phyloP scores from a whole-genome alignment of 2,329 filamentous ascomycete genomes.

The Elsinoe arachidis region DNA sequence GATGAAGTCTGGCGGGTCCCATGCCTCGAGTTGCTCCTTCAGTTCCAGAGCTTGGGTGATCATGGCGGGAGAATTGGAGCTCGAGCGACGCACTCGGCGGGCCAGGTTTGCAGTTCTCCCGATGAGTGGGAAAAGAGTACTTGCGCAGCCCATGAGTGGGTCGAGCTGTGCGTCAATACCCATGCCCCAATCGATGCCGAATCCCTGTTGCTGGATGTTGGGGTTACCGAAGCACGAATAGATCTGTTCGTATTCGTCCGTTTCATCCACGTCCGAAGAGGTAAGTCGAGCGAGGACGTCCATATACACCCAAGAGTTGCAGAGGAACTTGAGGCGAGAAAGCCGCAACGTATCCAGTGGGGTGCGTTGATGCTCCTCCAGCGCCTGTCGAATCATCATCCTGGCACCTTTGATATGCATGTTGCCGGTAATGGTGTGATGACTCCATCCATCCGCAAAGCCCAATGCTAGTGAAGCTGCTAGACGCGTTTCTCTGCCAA shows the following conservation, averaged over 20 bases:
- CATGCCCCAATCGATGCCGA: slow-evolving; percentile 31
- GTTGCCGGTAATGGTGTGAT: slow-evolving; percentile 59
- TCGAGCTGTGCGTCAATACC: slow-evolving; percentile 50
- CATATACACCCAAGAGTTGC: slow-evolving; percentile 66
- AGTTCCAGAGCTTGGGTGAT: slow-evolving; percentile 55
- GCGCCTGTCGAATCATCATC: slow-evolving; percentile 52
- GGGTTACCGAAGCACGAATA: slow-evolving; percentile 23
- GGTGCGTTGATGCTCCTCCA: slow-evolving; percentile 39
- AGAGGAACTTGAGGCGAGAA: slow-evolving; percentile 54
- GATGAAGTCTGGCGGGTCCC: slow-evolving; percentile 50
- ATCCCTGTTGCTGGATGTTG: slow-evolving; percentile 20
- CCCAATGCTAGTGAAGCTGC: slow-evolving; percentile 62
- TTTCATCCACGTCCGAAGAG: slow-evolving; percentile 50
- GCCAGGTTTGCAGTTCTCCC: slow-evolving; percentile 57
- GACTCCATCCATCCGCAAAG: slow-evolving; percentile 64
- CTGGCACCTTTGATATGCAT: slow-evolving; percentile 61
- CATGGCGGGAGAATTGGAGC: slow-evolving; percentile 51
- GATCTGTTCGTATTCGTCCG: slow-evolving; percentile 44
- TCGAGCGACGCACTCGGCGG: slow-evolving; percentile 49
- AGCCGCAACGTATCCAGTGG: slow-evolving; percentile 40
- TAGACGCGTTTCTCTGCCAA: slow-evolving; percentile 56
- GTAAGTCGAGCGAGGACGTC: slow-evolving; percentile 63
- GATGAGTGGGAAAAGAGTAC: slow-evolving; percentile 59
- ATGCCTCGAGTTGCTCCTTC: slow-evolving; percentile 52
- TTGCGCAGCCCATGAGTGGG: slow-evolving; percentile 61